Percentiles rank a stretch among this genome's conserved stretches.
phyloP scores from a whole-genome alignment of 352 stramenopile species.

The Globisporangium carolinianum region DNA sequence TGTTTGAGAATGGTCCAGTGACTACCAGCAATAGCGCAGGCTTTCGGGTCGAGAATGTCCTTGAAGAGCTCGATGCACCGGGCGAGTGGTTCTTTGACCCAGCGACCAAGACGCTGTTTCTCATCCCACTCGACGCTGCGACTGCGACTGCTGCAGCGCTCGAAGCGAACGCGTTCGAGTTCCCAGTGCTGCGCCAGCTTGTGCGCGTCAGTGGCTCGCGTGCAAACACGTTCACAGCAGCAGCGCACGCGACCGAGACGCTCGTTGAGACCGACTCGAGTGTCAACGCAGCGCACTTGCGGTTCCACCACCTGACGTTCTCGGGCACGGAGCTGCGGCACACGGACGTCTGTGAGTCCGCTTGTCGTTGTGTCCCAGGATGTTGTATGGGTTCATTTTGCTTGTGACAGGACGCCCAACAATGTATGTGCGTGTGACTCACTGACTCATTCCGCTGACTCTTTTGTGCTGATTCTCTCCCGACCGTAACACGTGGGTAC shows the following conservation, averaged over 20 bases:
- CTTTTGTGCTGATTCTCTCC: background rate
- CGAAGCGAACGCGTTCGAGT: slow-evolving; percentile 28
- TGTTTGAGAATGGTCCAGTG: slow-evolving; percentile 28
- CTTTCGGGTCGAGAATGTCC: slow-evolving; percentile 61
- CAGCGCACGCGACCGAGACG: slow-evolving; percentile 32
- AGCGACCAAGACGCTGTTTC: slow-evolving; percentile 32
- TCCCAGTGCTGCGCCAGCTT: slow-evolving; percentile 55
- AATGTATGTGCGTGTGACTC: no score
- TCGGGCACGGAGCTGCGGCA: slow-evolving; percentile 54
- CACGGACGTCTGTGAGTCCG: slow-evolving; percentile 36
- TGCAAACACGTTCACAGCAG: slow-evolving; percentile 38
- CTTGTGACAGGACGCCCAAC: no score
- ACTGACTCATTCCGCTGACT: background rate
- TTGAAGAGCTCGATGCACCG: slow-evolving; percentile 51
- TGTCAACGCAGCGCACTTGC: slow-evolving; percentile 26
- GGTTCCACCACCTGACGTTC: slow-evolving; percentile 56
- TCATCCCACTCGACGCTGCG: slow-evolving; percentile 42
- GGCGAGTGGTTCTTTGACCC: slow-evolving; percentile 69
- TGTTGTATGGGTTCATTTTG: no score
- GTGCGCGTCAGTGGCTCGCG: slow-evolving; percentile 49
- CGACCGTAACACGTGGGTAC: background rate
- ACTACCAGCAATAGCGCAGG: slow-evolving; percentile 4
- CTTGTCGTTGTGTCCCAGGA: no score
- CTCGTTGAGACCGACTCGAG: slow-evolving; percentile 42
- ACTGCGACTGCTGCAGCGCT: slow-evolving; percentile 18